Evolutionary conservation across 2,329 filamentous ascomycete species (phyloP), one percentile per base, ranked within the genome.

Genomic region (Monosporascus sp.): DNA sequence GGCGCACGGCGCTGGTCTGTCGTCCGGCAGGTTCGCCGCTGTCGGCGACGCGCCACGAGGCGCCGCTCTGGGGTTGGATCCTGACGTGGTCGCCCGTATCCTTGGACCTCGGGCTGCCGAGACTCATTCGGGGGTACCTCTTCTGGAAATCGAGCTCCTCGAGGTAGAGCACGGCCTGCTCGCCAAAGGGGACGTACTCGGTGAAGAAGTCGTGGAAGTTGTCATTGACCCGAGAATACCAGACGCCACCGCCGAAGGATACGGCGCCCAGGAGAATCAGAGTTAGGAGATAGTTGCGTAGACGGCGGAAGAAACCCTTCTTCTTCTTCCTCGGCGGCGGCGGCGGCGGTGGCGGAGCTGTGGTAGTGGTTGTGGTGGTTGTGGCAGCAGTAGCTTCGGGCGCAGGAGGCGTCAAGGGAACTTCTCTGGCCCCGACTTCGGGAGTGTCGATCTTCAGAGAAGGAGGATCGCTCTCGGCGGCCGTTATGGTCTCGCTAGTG

Each of bases 121-220:
- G 63, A 40, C 71, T 53, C 60, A 72, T 75, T 65, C 72, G 76
- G 62, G 74, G 82, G 76, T 96, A 97, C 54, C 89, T 86, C 73
- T 88, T 91, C 68, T 88, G 85, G 77, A 96, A 97, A 66, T 97
- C 91, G 61, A 88, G 84, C 75, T 99, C 94, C 74, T 99, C 94
- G 50, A 99, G 86, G 75, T 96, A 97, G 26, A 96, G 84, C 46
- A 99, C 93, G 19, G 88, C 88, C 69, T 96, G 90, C 74, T 99
- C 94, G 65, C 92, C 94, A 62, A 89, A 96, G 22, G 94, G 94
- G 19, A 99, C 75, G 71, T 93, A 99, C 74, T 97, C 92, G 65
- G 92, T 97, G 75, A 99, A 99, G 78, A 97, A 94, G 73, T 99
- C 94, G 74, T 99, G 93, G 81, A 97, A 99, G 74, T 91, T 96